A percentile compares a stretch with the other conserved stretches of the same genome.
phyloP scores from a whole-genome alignment of 257 asterid genomes.

The Fraxinus pennsylvanica region DNA sequence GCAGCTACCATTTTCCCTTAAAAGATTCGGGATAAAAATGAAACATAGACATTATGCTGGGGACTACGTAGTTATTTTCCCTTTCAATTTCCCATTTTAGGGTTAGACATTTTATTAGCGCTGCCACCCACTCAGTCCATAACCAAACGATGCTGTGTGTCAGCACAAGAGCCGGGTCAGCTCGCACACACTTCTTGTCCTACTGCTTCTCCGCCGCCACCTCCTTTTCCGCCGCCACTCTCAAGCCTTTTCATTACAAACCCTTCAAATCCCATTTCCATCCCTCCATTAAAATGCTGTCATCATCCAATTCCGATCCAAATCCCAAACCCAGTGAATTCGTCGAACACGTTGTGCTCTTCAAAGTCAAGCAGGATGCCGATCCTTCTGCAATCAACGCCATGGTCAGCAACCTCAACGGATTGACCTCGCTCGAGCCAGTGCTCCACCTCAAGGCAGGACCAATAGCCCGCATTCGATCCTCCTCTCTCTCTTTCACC shows the following conservation, averaged over 20 bases:
- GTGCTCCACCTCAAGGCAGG: conserved; percentile 79
- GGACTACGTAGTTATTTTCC: no score
- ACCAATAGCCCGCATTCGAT: conserved; percentile 57
- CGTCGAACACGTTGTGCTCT: conserved; percentile 85
- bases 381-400: conserved; percentile 58
- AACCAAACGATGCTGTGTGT: no score
- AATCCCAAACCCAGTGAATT: conserved; percentile 38
- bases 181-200: no score
- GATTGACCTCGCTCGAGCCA: conserved; percentile 62
- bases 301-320: conserved; percentile 23
- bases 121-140: no score
- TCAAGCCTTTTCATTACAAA: conserved; percentile 22
- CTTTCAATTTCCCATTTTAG: no score
- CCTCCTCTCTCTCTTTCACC: conserved; percentile 69
- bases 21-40: no score
- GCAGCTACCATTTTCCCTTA: no score
- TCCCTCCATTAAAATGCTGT: no score
- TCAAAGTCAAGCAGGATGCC: conserved; percentile 58
- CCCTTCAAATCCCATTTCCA: conserved; percentile 17
- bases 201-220: conserved; percentile 2
- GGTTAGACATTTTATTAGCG: no score
- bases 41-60: no score
- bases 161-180: no score
- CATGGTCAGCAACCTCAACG: conserved; percentile 70
- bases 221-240: conserved; percentile 18